Evolutionary conservation across 2,329 filamentous ascomycete species (phyloP), one percentile per base, ranked within the genome.

Genomic region (Botrytis galanthina): DNA sequence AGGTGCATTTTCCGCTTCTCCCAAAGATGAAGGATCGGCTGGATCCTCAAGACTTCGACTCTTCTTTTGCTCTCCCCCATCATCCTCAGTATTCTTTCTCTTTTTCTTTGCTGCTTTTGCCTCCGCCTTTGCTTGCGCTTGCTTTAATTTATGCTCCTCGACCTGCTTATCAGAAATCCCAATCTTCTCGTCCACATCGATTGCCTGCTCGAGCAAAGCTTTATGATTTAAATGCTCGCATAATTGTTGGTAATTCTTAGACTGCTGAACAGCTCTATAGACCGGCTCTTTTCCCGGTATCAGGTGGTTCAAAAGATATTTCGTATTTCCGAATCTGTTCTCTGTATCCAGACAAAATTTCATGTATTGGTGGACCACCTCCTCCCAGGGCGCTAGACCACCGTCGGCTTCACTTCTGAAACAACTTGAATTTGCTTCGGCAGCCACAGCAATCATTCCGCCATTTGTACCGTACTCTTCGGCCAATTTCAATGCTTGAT

Each of bases 381-480:
- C 91, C 74, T 86, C 84, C 95, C 95, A 98, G 1, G 87, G 85
- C 0, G 89, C 87, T 48, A 91, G 80, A 1, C 93, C 94, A 18
- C 94, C 94, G 59, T 93, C 88, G 1, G 86, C 87, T 54, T 87
- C 83, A 1, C 87, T 82, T 57, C 92, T 88, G 85, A 99, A 99
- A 79, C 93, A 95, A 76, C 93, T 97, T 4, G 94, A 89, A 80
- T 99, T 99, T 76, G 91, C 89, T 84, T 99, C 96, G 1, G 96
- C 96, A 5, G 93, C 88, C 4, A 94, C 96, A 16, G 96, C 96
- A 79, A 99, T 98, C 96, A 99, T 99, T 75, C 93, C 96, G 9
- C 95, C 95, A 80, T 98, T 95, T 9, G 92, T 93, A n/a, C 91
- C 91, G 80, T 89, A 98, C 81, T 97, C 92, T 39, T 88, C 79